Evolutionary conservation across 768 basidiomycete species (phyloP).

Genomic region (Tylopilus vinaceipallidus): DNA sequence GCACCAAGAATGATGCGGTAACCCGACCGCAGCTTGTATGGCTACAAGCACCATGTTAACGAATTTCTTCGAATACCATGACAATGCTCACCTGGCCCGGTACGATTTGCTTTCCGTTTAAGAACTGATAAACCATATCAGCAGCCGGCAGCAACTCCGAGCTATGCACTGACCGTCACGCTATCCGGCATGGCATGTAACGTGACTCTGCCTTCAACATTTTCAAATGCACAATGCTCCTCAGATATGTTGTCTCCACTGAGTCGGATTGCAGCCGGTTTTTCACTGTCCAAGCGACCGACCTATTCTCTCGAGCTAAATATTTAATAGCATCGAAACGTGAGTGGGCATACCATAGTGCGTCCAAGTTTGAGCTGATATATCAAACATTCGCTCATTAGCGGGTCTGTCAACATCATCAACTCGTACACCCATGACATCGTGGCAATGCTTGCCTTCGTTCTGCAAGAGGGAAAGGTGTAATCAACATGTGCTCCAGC

Average conservation of each 20-base stretch:
- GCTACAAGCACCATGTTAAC: slow-evolving; percentile 35
- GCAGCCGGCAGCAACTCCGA: slow-evolving; percentile 2
- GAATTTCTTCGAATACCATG: neutral
- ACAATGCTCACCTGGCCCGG: slow-evolving; percentile 62
- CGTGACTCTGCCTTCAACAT: slow-evolving; percentile 79
- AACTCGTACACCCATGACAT: slow-evolving; percentile 1
- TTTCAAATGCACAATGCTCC: slow-evolving; percentile 92
- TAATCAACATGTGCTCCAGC: slow-evolving; percentile 11
- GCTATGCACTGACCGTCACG: slow-evolving; percentile 61
- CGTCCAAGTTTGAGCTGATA: slow-evolving; percentile 88
- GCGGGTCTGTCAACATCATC: slow-evolving; percentile 59
- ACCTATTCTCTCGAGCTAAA: slow-evolving; percentile 46
- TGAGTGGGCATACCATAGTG: slow-evolving; percentile 55
- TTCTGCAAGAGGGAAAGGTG: slow-evolving; percentile 42
- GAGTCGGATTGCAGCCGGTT: slow-evolving; percentile 82
- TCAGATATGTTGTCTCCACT: slow-evolving; percentile 90
- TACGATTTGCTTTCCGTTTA: slow-evolving; percentile 88
- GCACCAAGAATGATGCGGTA: slow-evolving; percentile 94
- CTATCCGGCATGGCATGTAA: slow-evolving; percentile 78
- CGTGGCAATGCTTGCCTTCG: slow-evolving; percentile 51
- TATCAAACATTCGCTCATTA: slow-evolving; percentile 94
- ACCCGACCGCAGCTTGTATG: slow-evolving; percentile 87
- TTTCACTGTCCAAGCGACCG: slow-evolving; percentile 82
- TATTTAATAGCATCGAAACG: neutral
- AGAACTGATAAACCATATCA: slow-evolving; percentile 51